Base-by-base conservation (phyloP, 306 rosid genomes). In the Luffa aegyptiaca region DNA sequence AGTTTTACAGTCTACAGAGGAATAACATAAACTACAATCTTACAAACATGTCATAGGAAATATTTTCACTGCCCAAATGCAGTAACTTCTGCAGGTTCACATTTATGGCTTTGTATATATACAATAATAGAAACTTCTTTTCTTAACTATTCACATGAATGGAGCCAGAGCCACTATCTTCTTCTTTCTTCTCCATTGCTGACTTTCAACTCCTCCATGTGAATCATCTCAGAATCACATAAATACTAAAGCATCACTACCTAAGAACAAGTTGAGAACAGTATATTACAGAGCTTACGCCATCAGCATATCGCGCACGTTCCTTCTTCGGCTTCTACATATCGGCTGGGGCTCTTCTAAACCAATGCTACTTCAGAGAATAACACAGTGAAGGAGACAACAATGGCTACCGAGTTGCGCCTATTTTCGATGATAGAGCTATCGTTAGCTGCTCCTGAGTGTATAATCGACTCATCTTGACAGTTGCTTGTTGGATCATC, bases 401-500 rank as follows among this genome's bases (percentile, higher is more conserved):
- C 26, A 41, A 66, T 76, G 36, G 53, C 73, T 80, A 92, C 56
- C 86, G 81, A 58, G 52, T 78, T 81, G 87, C 90, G 46, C 89
- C 91, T 18, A 96, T 85, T 83, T 89, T 90, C 74, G 97, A 80
- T 1, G 86, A 85, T 14, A 96, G 64, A 9, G 93, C 98, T 75
- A 78, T 61, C 71, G 90, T 82, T 65, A 93, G 96, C 93, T 96
- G 97, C 31, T 93, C 99, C 87, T 89, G 98, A 26, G 97, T 91
- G 91, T 88, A 93, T 76, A 89, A 86, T 17, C 96, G 83, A 75
- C 94, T 86, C 99, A 93, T 93, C 84, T 88, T 96, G 81, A 93
- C 99, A 0, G 97, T 96, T 8, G 99, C 97, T 75, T 96, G 98
- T 76, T 91, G 99, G 79, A 96, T 96, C 97, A 91, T 96, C 84